Conservation (phyloP, 495 filamentous ascomycete species). For the Elasticomyces elasticus region DNA sequence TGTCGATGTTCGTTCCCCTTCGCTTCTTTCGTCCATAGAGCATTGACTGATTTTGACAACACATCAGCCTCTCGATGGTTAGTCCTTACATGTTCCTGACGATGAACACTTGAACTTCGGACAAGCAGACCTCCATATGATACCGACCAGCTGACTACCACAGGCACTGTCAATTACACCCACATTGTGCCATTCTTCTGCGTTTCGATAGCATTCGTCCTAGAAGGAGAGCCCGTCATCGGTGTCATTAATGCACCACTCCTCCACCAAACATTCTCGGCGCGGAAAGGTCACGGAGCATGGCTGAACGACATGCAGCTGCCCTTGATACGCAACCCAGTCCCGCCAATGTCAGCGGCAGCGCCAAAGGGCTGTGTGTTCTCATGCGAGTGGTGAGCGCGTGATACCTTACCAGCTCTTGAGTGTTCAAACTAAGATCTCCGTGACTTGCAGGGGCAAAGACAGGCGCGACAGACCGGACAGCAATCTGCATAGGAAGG, state of each 20-base stretch:
- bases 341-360: constrained; percentile 49
- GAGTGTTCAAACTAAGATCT: background rate
- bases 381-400: constrained; percentile 47
- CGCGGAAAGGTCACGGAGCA: constrained; percentile 49
- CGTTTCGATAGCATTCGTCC: constrained; percentile 54
- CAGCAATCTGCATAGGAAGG: constrained; percentile 55
- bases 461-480: constrained; percentile 51
- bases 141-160: background rate
- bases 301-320: constrained; percentile 56
- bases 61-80: too few relatives aligned
- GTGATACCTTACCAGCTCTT: background rate
- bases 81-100: background rate
- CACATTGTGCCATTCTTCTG: constrained; percentile 68
- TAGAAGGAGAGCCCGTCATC: constrained; percentile 46
- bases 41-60: too few relatives aligned
- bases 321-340: constrained; percentile 47
- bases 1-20: constrained; percentile 59
- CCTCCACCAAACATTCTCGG: constrained; percentile 53
- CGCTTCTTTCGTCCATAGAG: too few relatives aligned
- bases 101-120: background rate
- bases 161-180: constrained; percentile 60
- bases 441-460: constrained; percentile 41
- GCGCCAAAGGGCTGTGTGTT: constrained; percentile 59
- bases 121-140: background rate
- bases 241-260: constrained; percentile 60